Percentiles rank a stretch among this genome's conserved stretches.
Conservation (phyloP, 768 basidiomycete species). For the Leccinum disarticulatum region DNA sequence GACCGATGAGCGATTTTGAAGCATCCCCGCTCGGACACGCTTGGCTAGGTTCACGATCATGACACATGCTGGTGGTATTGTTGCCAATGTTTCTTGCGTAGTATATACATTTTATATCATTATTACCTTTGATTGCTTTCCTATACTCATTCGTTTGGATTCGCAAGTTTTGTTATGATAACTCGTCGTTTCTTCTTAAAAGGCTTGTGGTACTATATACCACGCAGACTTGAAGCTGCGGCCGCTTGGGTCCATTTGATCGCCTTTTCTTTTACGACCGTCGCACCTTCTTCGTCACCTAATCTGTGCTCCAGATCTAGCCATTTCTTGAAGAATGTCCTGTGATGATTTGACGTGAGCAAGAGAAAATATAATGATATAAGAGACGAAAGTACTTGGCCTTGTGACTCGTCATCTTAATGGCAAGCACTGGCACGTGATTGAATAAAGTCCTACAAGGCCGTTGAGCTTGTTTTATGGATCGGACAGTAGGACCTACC, state of each 20-base stretch:
- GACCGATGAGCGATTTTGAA: constrained; percentile 73
- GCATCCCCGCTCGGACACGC: constrained; percentile 52
- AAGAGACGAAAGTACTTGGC: constrained; percentile 73
- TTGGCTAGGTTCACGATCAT: constrained; percentile 59
- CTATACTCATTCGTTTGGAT: constrained; percentile 55
- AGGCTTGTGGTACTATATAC: constrained; percentile 5
- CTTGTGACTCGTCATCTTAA: constrained; percentile 92
- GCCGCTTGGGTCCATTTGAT: constrained; percentile 86
- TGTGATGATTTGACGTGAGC: constrained; percentile 32
- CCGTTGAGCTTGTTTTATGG: background rate
- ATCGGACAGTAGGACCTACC: constrained; percentile 43
- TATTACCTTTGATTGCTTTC: constrained; percentile 37
- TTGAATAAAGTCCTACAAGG: constrained; percentile 77
- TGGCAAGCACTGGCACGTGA: constrained; percentile 71
- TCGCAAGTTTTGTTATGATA: constrained; percentile 39
- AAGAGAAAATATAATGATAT: background rate
- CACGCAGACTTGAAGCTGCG: constrained; percentile 21
- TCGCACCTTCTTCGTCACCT: constrained; percentile 84
- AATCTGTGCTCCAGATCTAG: constrained; percentile 80
- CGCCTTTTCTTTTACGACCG: constrained; percentile 82
- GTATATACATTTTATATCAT: constrained; percentile 38
- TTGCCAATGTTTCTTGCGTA: constrained; percentile 25
- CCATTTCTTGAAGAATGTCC: constrained; percentile 98
- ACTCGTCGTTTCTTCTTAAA: constrained; percentile 35
- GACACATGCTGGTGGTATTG: constrained; percentile 24